These are phyloP conservation scores for Pichia norvegensis DNA, from an alignment of 1,139 yeast genomes.

Conservation along the genomic window DNA sequence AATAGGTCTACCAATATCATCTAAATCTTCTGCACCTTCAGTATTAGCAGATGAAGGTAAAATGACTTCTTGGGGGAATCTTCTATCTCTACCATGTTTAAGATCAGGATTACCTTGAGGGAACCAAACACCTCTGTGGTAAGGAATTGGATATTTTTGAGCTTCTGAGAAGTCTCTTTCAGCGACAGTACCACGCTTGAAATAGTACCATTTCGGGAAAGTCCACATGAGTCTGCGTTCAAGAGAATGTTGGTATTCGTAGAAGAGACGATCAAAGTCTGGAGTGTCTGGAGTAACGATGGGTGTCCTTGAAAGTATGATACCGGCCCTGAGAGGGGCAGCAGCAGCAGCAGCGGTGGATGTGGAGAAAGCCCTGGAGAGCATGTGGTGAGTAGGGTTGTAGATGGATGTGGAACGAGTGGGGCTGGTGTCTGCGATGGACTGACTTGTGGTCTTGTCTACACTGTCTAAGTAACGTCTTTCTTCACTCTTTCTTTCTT, in stretches of 20 bases:
- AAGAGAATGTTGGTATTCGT: conserved; percentile 75
- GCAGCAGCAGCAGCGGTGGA: conserved; percentile 1
- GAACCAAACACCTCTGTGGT: conserved; percentile 68
- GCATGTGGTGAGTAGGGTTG: background rate
- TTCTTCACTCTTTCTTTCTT: too few species aligned
- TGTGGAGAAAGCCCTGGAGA: conserved; percentile 3
- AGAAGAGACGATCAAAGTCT: conserved; percentile 67
- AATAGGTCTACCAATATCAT: conserved; percentile 62
- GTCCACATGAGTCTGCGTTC: conserved; percentile 96
- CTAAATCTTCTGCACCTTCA: conserved; percentile 40
- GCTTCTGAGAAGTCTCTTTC: conserved; percentile 74
- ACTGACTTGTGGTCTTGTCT: too few species aligned
- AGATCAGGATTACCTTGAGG: conserved; percentile 82
- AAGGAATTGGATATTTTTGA: conserved; percentile 67
- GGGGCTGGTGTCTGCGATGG: too few species aligned
- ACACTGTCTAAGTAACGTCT: too few species aligned
- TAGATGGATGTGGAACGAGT: background rate
- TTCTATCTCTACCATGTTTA: conserved; percentile 81
- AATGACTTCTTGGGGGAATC: conserved; percentile 65
- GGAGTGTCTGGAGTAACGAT: conserved; percentile 71
- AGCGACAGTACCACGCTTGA: conserved; percentile 81
- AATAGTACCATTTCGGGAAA: conserved; percentile 89
- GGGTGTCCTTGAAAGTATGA: conserved; percentile 75
- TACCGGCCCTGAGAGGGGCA: conserved; percentile 30
- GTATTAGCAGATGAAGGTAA: conserved; percentile 51